These are phyloP conservation scores for Suillus placidus DNA, from an alignment of 768 basidiomycete genomes.

Conservation along the genomic window DNA sequence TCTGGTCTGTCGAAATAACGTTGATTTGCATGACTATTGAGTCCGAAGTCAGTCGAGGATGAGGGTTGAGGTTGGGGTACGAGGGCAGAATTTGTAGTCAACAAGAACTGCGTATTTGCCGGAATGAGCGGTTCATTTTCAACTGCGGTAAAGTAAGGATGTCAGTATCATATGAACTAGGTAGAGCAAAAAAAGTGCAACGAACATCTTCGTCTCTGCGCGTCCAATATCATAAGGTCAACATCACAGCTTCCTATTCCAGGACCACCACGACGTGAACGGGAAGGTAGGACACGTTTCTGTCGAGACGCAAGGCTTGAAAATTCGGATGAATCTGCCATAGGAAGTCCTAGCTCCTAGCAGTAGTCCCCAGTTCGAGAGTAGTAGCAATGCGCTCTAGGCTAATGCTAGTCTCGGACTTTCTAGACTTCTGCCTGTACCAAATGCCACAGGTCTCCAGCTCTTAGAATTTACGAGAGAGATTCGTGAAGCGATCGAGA, in stretches of 20 bases:
- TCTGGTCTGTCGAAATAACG: conserved; percentile 81
- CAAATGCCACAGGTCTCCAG: not conserved
- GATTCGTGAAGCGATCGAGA: not conserved
- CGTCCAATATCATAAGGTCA: conserved; percentile 84
- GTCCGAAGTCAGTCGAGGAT: conserved; percentile 38
- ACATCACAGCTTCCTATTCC: conserved; percentile 79
- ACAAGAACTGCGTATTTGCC: conserved; percentile 60
- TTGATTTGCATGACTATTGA: conserved; percentile 65
- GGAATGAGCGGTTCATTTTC: conserved; percentile 77
- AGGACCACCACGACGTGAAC: conserved; percentile 78
- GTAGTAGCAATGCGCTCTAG: not conserved
- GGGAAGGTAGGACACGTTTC: conserved; percentile 81
- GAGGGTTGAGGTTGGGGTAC: conserved; percentile 46
- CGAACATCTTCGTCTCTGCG: conserved; percentile 75
- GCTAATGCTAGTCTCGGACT: not conserved
- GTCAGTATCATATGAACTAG: conserved; percentile 22
- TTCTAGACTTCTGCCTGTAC: not conserved
- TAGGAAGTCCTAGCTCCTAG: conserved; percentile 14
- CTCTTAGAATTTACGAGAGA: not conserved
- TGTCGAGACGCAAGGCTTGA: conserved; percentile 49
- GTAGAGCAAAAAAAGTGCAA: conserved; percentile 20
- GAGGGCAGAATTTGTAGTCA: conserved; percentile 71
- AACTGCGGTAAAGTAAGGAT: conserved; percentile 41
- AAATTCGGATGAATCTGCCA: conserved; percentile 40
- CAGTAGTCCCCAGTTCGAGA: conserved; percentile 1